A percentile compares a stretch with the other conserved stretches of the same genome.
These are phyloP conservation scores for Pythium plurisporium DNA, from an alignment of 352 stramenopile species.

Conservation along the genomic window DNA sequence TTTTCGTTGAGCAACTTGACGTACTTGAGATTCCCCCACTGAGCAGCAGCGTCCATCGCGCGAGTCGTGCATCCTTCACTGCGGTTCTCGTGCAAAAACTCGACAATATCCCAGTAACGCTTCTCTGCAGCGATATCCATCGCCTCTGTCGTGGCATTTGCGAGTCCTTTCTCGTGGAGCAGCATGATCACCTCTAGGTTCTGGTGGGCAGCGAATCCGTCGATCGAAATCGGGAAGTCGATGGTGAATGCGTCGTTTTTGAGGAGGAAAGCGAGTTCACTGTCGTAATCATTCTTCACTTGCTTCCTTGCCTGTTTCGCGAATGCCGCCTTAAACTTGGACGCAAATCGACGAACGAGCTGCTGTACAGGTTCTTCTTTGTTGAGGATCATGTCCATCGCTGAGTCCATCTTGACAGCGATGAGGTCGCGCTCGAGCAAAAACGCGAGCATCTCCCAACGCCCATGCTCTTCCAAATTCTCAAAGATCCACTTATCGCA, in stretches of 20 bases:
- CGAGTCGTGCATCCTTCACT: not conserved
- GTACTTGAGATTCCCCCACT: too few species aligned
- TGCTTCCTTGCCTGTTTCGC: not conserved
- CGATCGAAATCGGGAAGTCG: too few species aligned
- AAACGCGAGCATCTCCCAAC: not conserved
- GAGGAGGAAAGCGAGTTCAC: not conserved
- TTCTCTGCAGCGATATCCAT: not conserved
- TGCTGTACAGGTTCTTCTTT: not conserved
- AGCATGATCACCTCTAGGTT: too few species aligned
- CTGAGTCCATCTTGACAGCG: not conserved
- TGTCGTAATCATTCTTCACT: not conserved
- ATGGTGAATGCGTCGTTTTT: too few species aligned
- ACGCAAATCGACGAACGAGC: not conserved
- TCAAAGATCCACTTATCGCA: too few species aligned
- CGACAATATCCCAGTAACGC: not conserved
- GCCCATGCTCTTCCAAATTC: not conserved
- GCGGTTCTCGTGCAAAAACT: not conserved
- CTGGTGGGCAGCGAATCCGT: too few species aligned
- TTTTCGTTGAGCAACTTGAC: too few species aligned
- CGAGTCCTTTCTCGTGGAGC: not conserved
- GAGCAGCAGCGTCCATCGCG: too few species aligned
- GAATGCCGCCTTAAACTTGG: not conserved
- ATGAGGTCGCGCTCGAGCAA: not conserved
- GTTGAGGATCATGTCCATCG: not conserved
- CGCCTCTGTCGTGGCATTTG: not conserved